Evolutionary conservation across 495 filamentous ascomycete genomes (phyloP).

Genomic region (Coniosporium apollinis): DNA sequence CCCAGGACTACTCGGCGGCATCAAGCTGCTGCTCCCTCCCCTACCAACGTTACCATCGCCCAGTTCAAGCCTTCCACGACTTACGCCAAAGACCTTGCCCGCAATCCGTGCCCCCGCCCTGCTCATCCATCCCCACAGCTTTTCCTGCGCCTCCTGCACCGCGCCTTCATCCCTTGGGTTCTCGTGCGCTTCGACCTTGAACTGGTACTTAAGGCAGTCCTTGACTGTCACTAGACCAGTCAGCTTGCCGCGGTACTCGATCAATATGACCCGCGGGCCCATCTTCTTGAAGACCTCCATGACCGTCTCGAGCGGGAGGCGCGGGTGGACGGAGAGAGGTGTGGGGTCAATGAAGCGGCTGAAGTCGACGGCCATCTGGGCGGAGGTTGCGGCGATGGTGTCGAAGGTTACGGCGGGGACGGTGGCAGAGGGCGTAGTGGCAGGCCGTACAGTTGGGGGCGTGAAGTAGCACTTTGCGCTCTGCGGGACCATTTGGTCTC

Average conservation of each 20-base stretch:
- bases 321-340: slow-evolving; percentile 79
- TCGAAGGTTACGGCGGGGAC: slow-evolving; percentile 46
- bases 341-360: slow-evolving; percentile 79
- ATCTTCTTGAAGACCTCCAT: slow-evolving; percentile 99
- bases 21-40: no score
- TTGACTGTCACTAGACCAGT: slow-evolving; percentile 86
- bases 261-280: slow-evolving; percentile 81
- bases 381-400: slow-evolving; percentile 38
- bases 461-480: slow-evolving; percentile 66
- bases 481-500: slow-evolving; percentile 51
- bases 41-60: no score
- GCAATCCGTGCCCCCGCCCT: slow-evolving; percentile 15
- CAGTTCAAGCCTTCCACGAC: slow-evolving; percentile 8
- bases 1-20: no score
- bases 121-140: slow-evolving; percentile 19
- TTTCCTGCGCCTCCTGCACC: slow-evolving; percentile 15
- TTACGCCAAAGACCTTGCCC: slow-evolving; percentile 4
- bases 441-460: slow-evolving; percentile 34
- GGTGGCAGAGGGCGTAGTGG: slow-evolving; percentile 22
- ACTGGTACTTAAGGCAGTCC: slow-evolving; percentile 94
- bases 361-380: slow-evolving; percentile 56
- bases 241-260: slow-evolving; percentile 75
- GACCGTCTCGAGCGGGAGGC: slow-evolving; percentile 84
- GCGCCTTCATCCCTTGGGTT: slow-evolving; percentile 41
- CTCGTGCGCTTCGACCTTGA: slow-evolving; percentile 86